Conservation (phyloP, 805 yeast species). For the Komagataella ulmi region DNA sequence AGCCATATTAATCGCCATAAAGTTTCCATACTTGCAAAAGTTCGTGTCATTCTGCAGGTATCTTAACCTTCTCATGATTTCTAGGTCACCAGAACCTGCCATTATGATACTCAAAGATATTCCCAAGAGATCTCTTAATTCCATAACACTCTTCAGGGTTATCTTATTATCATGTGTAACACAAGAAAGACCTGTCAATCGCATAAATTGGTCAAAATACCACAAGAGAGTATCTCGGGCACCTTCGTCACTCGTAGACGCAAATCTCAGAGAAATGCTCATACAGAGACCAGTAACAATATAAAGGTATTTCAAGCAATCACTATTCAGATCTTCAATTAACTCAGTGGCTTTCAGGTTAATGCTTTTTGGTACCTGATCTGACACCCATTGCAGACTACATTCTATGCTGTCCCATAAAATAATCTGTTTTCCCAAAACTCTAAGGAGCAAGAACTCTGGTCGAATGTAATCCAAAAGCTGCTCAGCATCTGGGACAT, state of each 20-base stretch:
- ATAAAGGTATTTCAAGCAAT: conserved; percentile 47
- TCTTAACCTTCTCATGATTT: conserved; percentile 59
- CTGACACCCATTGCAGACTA: conserved; percentile 39
- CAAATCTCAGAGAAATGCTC: conserved; percentile 63
- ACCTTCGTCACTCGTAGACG: conserved; percentile 45
- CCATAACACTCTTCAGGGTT: conserved; percentile 37
- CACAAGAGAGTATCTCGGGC: conserved; percentile 44
- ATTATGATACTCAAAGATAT: conserved; percentile 60
- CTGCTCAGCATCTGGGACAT: conserved; percentile 45
- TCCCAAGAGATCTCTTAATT: conserved; percentile 44
- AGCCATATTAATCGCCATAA: conserved; percentile 67
- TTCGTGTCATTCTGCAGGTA: conserved; percentile 47
- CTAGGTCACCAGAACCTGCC: conserved; percentile 89
- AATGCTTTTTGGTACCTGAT: conserved; percentile 38
- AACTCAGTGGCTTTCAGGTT: conserved; percentile 12
- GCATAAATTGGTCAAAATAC: conserved; percentile 39
- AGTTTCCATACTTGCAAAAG: conserved; percentile 45
- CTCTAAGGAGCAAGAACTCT: conserved; percentile 54
- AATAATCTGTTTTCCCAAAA: conserved; percentile 50
- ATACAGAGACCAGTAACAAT: conserved; percentile 64
- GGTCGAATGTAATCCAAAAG: conserved; percentile 66
- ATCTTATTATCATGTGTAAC: conserved; percentile 44
- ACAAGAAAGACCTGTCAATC: conserved; percentile 26
- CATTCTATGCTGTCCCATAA: conserved; percentile 56
- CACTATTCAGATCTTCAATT: conserved; percentile 32